Base-by-base conservation (phyloP, 2,329 filamentous ascomycete species). In the Colletotrichum cuscutae region DNA sequence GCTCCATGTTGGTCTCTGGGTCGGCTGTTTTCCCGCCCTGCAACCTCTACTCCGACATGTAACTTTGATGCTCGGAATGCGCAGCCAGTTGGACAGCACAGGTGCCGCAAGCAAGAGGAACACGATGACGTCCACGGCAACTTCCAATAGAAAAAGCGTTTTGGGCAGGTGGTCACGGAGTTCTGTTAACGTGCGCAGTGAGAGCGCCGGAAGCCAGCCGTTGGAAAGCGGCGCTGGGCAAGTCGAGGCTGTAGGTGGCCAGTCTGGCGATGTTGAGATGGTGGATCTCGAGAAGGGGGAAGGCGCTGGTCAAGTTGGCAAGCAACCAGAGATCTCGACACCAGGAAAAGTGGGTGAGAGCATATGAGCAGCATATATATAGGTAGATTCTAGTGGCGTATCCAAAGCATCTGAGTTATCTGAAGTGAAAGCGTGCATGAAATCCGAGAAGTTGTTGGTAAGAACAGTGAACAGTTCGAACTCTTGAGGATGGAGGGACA, bases 1-100 rank as follows among this genome's bases (percentile, higher is more conserved):
- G 74, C 78, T 80, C 56, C 83, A 86, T 71, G 77, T 83, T 56
- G 84, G 83, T n/a, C 77, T 86, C 35, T 86, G 84, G 83, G 82
- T 82, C 58, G 78, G 79, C 13, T 85, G 83, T 72, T 82, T 85
- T 52, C 82, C 83, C 4, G 79, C 83, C 2, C 74, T 85, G 12
- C 83, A 85, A 52, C 82, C 83, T 2, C 24, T 73, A 11, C 32
- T 73, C 12, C 28, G 66, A n/a, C 71, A 57, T 15, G 66, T 32
- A 5, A 71, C 67, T 12, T 46, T 61, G 6, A 15, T 13, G 42
- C 22, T 65, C n/a, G 70, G 59, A 5, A 32, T 65, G 32, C 65
- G 60, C 46, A 64, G 54, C 26, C 65, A 35, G 12, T 46, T 65
- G 19, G 65, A 70, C 13, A 60, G 53, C 15, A 70, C 49, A 5